Evolutionary conservation across 371 early-diverging fungal genomes (phyloP), one percentile per base, ranked within the genome.

Genomic region (Rhizopus stolonifer): DNA sequence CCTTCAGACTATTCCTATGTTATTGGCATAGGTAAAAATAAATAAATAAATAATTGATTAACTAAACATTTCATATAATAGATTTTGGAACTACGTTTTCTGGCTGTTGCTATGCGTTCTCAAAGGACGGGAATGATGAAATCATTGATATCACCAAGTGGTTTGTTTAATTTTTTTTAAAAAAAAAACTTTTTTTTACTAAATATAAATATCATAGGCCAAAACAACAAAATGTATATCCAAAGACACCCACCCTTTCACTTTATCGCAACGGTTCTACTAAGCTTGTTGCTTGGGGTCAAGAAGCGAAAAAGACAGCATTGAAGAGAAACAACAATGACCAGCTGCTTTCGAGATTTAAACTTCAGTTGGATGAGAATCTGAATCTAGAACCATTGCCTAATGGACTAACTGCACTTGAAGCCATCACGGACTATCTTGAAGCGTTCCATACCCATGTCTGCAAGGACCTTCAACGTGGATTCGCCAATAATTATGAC

Each of bases 61-160:
- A n/a, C n/a, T n/a, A n/a, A n/a, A n/a, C 13, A 7, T 17, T 14
- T 32, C 45, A 13, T 18, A n/a, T 23, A 26, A 58, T 70, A 70
- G 82, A 82, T 73, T 82, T 82, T 67, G 82, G 80, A 26, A 80
- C 80, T 18, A 80, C 82, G 9, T 80, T 72, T 52, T 78, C 80
- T 39, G 76, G 76, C 10, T 75, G 76, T 36, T 72, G 76, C 47
- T 75, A 75, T 58, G 71, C 76, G n/a, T 75, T 75, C 24, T 70
- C 76, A 24, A 69, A 72, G 49, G 70, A 75, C 39, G 72, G 70
- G 40, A 70, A 70, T 25, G 76, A 75, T 54, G 74, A 74, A 58
- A 69, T 75, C 18, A 67, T 72, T 32, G 76, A 75, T 55, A 75
- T 75, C 8, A 75, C 69, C 2, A 67, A 70, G 63, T 75, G 76